Percentiles rank a stretch among this genome's conserved stretches.
Conservation (phyloP, 805 yeast species). For the Torulaspora delbrueckii region DNA sequence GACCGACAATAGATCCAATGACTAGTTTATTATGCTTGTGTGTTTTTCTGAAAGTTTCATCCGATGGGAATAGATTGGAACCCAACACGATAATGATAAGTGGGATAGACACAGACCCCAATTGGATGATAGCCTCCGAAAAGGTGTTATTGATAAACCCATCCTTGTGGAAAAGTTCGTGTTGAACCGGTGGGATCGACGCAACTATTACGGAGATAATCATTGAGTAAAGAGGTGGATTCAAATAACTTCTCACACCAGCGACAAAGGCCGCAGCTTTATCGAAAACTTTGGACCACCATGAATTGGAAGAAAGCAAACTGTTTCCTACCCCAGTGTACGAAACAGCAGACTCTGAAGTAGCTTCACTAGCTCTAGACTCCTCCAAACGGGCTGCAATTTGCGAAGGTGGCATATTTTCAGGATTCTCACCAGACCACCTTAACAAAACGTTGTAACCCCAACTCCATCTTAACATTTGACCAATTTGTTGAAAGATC, state of each 20-base stretch:
- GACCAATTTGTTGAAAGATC: conserved; percentile 79
- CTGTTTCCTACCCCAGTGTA: neutral
- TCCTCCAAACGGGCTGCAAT: conserved; percentile 19
- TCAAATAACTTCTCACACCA: conserved; percentile 48
- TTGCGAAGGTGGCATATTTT: conserved; percentile 32
- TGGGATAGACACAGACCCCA: conserved; percentile 75
- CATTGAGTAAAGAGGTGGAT: conserved; percentile 84
- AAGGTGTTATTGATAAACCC: conserved; percentile 66
- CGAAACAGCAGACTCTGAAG: conserved; percentile 2
- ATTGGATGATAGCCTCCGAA: conserved; percentile 55
- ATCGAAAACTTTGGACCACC: conserved; percentile 18
- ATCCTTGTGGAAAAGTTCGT: conserved; percentile 49
- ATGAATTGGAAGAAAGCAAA: conserved; percentile 6
- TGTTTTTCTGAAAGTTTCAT: conserved; percentile 62
- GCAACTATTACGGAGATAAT: conserved; percentile 63
- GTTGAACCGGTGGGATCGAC: conserved; percentile 53
- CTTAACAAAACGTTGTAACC: conserved; percentile 69
- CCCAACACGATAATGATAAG: conserved; percentile 71
- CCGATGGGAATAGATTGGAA: conserved; percentile 66
- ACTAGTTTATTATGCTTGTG: conserved; percentile 58
- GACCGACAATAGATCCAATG: conserved; percentile 62
- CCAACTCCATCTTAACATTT: conserved; percentile 82
- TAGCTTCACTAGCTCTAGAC: conserved; percentile 6
- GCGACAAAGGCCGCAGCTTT: conserved; percentile 8
- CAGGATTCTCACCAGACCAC: conserved; percentile 36